phyloP scores from a whole-genome alignment of 2,329 filamentous ascomycete genomes.

The Colletotrichum sp. region DNA sequence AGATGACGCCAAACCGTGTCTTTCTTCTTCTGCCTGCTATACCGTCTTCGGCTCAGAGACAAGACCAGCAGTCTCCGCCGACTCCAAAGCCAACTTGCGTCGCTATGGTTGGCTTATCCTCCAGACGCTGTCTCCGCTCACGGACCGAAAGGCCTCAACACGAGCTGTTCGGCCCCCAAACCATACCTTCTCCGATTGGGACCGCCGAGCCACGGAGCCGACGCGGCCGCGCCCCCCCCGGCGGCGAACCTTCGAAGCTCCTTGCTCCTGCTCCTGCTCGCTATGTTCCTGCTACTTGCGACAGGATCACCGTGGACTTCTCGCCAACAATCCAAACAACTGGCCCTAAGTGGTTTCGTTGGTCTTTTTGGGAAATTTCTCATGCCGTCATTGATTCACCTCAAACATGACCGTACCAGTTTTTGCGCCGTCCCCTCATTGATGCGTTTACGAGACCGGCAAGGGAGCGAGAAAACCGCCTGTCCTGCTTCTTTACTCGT shows the following conservation, averaged over 20 bases:
- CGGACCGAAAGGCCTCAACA: neutral
- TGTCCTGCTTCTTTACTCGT: neutral
- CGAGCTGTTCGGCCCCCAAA: neutral
- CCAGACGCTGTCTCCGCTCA: neutral
- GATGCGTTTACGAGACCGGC: slow-evolving; percentile 6
- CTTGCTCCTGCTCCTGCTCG: neutral
- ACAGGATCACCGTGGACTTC: neutral
- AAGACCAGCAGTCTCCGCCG: neutral
- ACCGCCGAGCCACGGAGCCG: slow-evolving; percentile 13
- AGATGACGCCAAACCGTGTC: neutral
- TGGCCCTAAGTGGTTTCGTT: neutral
- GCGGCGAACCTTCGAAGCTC: neutral
- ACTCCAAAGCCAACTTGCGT: neutral
- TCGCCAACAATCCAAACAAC: neutral
- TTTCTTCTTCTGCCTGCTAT: neutral
- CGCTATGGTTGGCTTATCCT: neutral
- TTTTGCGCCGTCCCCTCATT: neutral
- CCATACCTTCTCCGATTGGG: neutral
- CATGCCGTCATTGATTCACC: neutral
- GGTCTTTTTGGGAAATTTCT: neutral
- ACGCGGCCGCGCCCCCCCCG: neutral
- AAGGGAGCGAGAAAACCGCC: neutral
- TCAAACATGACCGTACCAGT: neutral
- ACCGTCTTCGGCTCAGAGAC: neutral
- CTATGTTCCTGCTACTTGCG: neutral